Evolutionary conservation across 1,139 yeast genomes (phyloP), one percentile per base, ranked within the genome.

Genomic region (Scheffersomyces parashehatae): DNA sequence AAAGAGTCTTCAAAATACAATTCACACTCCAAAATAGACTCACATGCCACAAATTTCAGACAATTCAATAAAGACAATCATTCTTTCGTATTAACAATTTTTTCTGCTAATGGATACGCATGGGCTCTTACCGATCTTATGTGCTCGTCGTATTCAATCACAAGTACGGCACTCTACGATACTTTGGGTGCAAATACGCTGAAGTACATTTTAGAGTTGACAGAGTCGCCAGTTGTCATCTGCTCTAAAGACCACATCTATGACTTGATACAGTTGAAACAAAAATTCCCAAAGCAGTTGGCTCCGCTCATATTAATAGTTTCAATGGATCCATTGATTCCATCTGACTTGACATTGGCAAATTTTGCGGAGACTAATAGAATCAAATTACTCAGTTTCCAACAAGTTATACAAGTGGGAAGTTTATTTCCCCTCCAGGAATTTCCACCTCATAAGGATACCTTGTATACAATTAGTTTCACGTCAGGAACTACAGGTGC

Each of bases 401-500:
- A 65, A 6, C 84, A 83, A 52, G 78, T 84, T 34, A 79, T 77
- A 49, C 60, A 65, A 28, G 60, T 83, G 32, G 95, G 93, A 20
- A 64, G 64, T 38, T 56, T 74, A 28, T 70, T 71, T 53, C 78
- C 79, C 4, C 58, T 70, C 10, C 68, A 73, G 1, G 71, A 72
- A 39, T 62, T 67, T 30, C 77, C 80, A 5, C 87, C 90, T 12
- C 61, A 56, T 0, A 77, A 83, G 1, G 76, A 80, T 5, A 75
- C 83, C 33, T 49, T 75, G 13, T 79, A 81, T 52, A 83, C 91
- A 39, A 81, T 87, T 49, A 82, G 86, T 36, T 87, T 85, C 64
- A 87, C 95, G 9, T 83, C 90, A 8, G 91, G 91, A 28, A 83
- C 91, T 16, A 84, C 91, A 3, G 90, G 90, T 13, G 52, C 73